Conservation (phyloP, 1,284 basidiomycete genomes). For the Cutaneotrichosporon sp. region DNA sequence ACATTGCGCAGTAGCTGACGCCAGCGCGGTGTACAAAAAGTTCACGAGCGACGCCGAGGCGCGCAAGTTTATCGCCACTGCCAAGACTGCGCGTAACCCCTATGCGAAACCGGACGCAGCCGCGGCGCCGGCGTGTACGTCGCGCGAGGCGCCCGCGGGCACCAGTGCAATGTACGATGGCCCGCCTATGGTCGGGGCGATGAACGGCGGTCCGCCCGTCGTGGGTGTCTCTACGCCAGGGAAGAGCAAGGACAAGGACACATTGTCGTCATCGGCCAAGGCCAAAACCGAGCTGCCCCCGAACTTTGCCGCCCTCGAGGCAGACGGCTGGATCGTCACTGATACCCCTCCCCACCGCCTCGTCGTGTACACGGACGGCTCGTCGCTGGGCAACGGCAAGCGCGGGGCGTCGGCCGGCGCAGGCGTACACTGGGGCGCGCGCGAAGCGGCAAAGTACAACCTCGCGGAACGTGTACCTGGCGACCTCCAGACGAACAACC, state of each 20-base stretch:
- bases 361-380: slow-evolving; percentile 47
- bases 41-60: slow-evolving; percentile 35
- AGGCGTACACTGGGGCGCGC: slow-evolving; percentile 46
- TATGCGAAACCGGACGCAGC: not conserved
- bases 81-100: not conserved
- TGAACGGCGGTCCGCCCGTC: too few relatives aligned
- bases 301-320: slow-evolving; percentile 14
- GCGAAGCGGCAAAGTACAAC: slow-evolving; percentile 35
- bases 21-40: slow-evolving; percentile 44
- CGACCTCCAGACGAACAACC: slow-evolving; percentile 46
- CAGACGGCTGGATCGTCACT: slow-evolving; percentile 31
- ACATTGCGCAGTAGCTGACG: not conserved
- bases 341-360: slow-evolving; percentile 24
- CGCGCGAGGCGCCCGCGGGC: too few relatives aligned
- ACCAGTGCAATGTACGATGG: too few relatives aligned
- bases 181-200: too few relatives aligned
- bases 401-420: slow-evolving; percentile 37
- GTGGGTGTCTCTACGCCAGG: too few relatives aligned
- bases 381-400: slow-evolving; percentile 40
- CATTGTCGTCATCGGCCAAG: too few relatives aligned
- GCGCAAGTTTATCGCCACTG: slow-evolving; percentile 15
- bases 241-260: not conserved
- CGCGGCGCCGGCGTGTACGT: not conserved
- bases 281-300: slow-evolving; percentile 10
- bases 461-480: slow-evolving; percentile 45